A percentile compares a stretch with the other conserved stretches of the same genome.
Evolutionary conservation across 306 rosid genomes (phyloP).

Genomic region (Erythrophleum fordii): DNA sequence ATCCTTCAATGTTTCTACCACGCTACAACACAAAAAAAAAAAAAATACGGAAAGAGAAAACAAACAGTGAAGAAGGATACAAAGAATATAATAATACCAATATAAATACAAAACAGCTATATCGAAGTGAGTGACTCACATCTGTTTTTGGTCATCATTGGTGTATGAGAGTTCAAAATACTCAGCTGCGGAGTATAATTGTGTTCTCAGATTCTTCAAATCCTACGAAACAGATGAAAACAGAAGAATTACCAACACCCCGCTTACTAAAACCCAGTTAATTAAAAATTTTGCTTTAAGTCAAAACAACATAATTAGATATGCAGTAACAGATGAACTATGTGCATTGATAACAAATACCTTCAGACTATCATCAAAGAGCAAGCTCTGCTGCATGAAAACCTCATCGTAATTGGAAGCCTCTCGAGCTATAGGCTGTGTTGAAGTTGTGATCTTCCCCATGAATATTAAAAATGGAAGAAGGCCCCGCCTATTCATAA

Average conservation of each 20-base stretch:
- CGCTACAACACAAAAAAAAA: slow-evolving; percentile 48
- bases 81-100: not conserved
- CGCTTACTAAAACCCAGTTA: not conserved
- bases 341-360: slow-evolving; percentile 42
- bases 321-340: not conserved
- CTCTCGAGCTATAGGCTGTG: slow-evolving; percentile 56
- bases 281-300: not conserved
- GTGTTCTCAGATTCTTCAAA: slow-evolving; percentile 89
- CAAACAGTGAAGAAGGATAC: slow-evolving; percentile 22
- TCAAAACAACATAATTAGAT: not conserved
- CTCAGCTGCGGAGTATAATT: slow-evolving; percentile 95
- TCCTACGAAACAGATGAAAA: slow-evolving; percentile 62
- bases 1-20: slow-evolving; percentile 93
- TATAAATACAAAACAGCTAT: slow-evolving; percentile 11
- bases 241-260: slow-evolving; percentile 24
- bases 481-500: slow-evolving; percentile 43
- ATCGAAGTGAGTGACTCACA: slow-evolving; percentile 59
- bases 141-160: slow-evolving; percentile 94
- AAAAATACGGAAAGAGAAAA: slow-evolving; percentile 10
- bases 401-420: slow-evolving; percentile 90
- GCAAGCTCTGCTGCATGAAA: slow-evolving; percentile 93
- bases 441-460: slow-evolving; percentile 69
- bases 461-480: slow-evolving; percentile 42
- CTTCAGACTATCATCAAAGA: slow-evolving; percentile 93
- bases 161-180: slow-evolving; percentile 93